These are phyloP conservation scores for Starmerella powellii DNA, from an alignment of 805 yeast species.

Conservation along the genomic window DNA sequence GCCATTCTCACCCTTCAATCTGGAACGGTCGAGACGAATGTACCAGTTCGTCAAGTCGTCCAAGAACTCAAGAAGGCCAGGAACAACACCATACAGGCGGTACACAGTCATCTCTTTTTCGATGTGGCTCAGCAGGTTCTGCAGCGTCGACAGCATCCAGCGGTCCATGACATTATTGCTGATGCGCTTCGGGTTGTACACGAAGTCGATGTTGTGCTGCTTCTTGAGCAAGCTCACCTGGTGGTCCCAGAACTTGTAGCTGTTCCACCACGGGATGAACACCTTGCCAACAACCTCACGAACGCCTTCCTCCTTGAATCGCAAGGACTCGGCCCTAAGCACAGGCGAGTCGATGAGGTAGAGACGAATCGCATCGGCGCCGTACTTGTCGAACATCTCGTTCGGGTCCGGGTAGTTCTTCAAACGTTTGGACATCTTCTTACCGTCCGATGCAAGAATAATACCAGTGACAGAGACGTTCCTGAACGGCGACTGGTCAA, in stretches of 20 bases:
- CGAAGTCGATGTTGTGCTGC: slow-evolving; percentile 55
- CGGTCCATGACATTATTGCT: slow-evolving; percentile 91
- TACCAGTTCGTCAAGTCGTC: slow-evolving; percentile 98
- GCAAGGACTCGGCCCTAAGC: slow-evolving; percentile 87
- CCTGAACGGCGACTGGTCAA: slow-evolving; percentile 83
- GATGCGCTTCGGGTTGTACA: slow-evolving; percentile 49
- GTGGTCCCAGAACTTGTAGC: slow-evolving; percentile 91
- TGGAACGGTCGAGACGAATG: slow-evolving; percentile 93
- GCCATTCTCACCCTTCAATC: slow-evolving; percentile 92
- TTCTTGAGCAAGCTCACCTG: slow-evolving; percentile 78
- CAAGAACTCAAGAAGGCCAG: slow-evolving; percentile 73
- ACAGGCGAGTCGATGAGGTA: slow-evolving; percentile 97
- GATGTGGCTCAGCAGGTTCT: slow-evolving; percentile 73
- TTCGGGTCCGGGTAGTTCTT: slow-evolving; percentile 96
- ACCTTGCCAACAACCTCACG: slow-evolving; percentile 95
- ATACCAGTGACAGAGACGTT: slow-evolving; percentile 95
- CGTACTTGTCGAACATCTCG: slow-evolving; percentile 68
- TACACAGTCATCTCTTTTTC: slow-evolving; percentile 84
- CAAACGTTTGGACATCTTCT: slow-evolving; percentile 96
- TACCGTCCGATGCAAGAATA: slow-evolving; percentile 95
- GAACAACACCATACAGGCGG: slow-evolving; percentile 91
- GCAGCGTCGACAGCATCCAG: slow-evolving; percentile 95
- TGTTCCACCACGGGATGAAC: slow-evolving; percentile 96
- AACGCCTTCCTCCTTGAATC: slow-evolving; percentile 97
- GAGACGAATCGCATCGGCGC: slow-evolving; percentile 95